Conservation (phyloP, 2,329 filamentous ascomycete species). For the Acephala macrosclerotiorum region DNA sequence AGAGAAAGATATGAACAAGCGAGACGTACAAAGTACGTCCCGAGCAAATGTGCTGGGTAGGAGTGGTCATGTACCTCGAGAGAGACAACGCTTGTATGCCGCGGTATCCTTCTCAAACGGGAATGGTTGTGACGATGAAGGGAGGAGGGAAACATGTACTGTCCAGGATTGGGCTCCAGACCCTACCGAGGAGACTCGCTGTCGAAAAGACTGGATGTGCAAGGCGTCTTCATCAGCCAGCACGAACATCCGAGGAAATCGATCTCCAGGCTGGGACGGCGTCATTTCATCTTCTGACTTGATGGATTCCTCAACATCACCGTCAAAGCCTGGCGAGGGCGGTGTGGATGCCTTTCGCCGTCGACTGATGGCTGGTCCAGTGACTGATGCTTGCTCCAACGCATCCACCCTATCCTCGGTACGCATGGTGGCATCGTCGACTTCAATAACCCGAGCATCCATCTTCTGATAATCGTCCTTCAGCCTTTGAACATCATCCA, state of each 20-base stretch:
- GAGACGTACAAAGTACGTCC: constrained; percentile 13
- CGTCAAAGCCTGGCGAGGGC: constrained; percentile 29
- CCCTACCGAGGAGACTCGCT: constrained; percentile 34
- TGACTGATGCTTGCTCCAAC: constrained; percentile 31
- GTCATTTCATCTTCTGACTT: constrained; percentile 23
- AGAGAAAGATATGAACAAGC: neutral
- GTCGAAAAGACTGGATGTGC: constrained; percentile 35
- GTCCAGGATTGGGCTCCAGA: constrained; percentile 57
- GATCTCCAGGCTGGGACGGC: constrained; percentile 15
- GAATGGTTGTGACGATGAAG: constrained; percentile 60
- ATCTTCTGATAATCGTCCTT: constrained; percentile 24
- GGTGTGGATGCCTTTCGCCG: constrained; percentile 42
- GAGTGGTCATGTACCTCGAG: constrained; percentile 48
- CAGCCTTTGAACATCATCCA: constrained; percentile 47
- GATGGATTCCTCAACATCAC: constrained; percentile 15
- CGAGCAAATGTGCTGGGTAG: neutral
- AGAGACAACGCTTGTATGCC: constrained; percentile 67
- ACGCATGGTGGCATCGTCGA: constrained; percentile 45
- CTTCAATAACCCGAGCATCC: constrained; percentile 38
- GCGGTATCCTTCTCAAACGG: constrained; percentile 68
- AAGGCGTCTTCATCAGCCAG: constrained; percentile 26
- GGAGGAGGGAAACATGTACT: constrained; percentile 65
- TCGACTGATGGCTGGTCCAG: constrained; percentile 27
- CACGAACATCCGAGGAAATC: constrained; percentile 24
- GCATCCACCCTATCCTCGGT: constrained; percentile 43